Evolutionary conservation across 495 filamentous ascomycete genomes (phyloP).

Genomic region (Melanomma pulvis-pyrius): DNA sequence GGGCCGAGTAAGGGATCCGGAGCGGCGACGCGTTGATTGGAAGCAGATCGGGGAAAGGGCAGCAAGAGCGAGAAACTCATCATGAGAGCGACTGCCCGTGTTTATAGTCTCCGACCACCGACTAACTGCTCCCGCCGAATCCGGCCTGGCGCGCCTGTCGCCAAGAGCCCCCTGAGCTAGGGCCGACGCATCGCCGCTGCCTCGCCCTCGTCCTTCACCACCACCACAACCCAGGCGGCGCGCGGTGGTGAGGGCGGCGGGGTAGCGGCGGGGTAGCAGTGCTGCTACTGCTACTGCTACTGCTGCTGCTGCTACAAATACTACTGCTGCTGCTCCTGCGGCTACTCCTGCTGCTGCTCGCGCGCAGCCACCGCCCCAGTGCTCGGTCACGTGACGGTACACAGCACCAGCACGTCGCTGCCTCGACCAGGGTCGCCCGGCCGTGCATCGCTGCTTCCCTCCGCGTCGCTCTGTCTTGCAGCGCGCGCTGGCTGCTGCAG

Average conservation of each 20-base stretch:
- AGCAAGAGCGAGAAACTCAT: slow-evolving; percentile 6
- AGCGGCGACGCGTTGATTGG: slow-evolving; percentile 27
- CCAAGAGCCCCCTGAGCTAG: slow-evolving; percentile 15
- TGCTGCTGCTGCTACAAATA: background rate
- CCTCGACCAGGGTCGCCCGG: background rate
- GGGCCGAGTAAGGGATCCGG: slow-evolving; percentile 24
- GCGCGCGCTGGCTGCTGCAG: too few species aligned
- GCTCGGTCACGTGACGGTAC: background rate
- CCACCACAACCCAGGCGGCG: background rate
- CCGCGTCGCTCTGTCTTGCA: too few species aligned
- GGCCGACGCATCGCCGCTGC: slow-evolving; percentile 11
- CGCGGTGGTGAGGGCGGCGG: background rate
- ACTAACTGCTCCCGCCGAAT: background rate
- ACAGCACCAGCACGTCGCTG: background rate
- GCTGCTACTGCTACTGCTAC: too few species aligned
- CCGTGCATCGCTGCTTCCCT: too few species aligned
- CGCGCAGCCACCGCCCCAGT: too few species aligned
- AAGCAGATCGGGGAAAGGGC: slow-evolving; percentile 25
- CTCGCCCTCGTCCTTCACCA: background rate
- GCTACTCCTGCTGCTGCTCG: background rate
- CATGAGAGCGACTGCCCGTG: slow-evolving; percentile 4
- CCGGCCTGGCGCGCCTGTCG: background rate
- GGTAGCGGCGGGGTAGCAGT: too few species aligned
- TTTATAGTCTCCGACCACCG: slow-evolving; percentile 14
- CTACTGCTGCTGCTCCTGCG: background rate